Conservation (phyloP, 768 basidiomycete genomes). For the Panus rudis region DNA sequence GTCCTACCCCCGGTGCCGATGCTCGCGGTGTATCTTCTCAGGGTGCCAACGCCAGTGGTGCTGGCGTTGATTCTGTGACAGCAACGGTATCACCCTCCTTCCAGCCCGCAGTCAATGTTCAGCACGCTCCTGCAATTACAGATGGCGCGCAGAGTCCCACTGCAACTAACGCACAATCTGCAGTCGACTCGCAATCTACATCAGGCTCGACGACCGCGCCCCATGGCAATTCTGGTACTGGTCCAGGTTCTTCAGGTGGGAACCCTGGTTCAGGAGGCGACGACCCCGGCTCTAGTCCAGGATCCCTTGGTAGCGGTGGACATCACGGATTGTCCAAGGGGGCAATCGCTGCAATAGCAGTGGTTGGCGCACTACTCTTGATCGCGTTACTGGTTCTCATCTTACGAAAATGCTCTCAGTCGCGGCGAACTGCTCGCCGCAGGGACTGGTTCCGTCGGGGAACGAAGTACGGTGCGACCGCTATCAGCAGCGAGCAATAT, state of each 20-base stretch:
- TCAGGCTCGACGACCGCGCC: too few relatives aligned
- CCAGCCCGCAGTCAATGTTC: neutral
- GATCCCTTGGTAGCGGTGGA: too few relatives aligned
- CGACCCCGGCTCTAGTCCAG: too few relatives aligned
- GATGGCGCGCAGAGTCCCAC: neutral
- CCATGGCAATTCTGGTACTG: too few relatives aligned
- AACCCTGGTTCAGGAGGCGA: too few relatives aligned
- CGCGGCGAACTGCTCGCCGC: slow-evolving; percentile 36
- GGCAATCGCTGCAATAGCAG: slow-evolving; percentile 40
- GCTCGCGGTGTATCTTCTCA: neutral
- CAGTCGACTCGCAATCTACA: too few relatives aligned
- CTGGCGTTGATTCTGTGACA: neutral
- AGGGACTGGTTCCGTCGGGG: slow-evolving; percentile 36
- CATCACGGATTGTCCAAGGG: slow-evolving; percentile 35
- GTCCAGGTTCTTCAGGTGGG: too few relatives aligned
- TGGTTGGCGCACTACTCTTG: slow-evolving; percentile 24
- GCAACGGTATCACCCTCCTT: neutral
- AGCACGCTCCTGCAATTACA: neutral
- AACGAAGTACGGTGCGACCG: slow-evolving; percentile 3
- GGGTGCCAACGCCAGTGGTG: neutral
- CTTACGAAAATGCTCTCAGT: slow-evolving; percentile 39
- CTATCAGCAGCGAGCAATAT: slow-evolving; percentile 8
- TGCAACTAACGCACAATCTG: too few relatives aligned
- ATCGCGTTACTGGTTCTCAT: slow-evolving; percentile 33
- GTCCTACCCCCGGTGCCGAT: neutral